Conservation (phyloP, 441 rosid genomes). For the Hura crepitans region DNA sequence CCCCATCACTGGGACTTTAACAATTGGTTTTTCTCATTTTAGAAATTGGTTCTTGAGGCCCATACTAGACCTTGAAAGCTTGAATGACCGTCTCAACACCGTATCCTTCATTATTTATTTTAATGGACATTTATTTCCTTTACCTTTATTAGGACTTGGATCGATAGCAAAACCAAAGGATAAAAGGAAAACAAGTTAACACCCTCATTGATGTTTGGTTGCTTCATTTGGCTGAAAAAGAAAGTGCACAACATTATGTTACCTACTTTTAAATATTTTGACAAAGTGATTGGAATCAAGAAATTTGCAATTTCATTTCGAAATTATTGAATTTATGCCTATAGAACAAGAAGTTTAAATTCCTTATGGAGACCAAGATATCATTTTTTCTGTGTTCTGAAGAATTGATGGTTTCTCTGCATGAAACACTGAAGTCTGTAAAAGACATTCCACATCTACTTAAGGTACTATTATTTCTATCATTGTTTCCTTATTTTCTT, state of each 20-base stretch:
- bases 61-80: slow-evolving; percentile 63
- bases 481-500: slow-evolving; percentile 17
- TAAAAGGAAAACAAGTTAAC: background rate
- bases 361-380: slow-evolving; percentile 62
- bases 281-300: slow-evolving; percentile 3
- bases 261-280: background rate
- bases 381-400: slow-evolving; percentile 75
- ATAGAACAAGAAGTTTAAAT: slow-evolving; percentile 17
- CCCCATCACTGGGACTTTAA: slow-evolving; percentile 19
- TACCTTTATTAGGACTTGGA: slow-evolving; percentile 15
- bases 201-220: background rate
- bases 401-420: slow-evolving; percentile 74
- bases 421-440: slow-evolving; percentile 78
- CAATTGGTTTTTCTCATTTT: slow-evolving; percentile 28
- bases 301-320: background rate
- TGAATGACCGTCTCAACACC: slow-evolving; percentile 76
- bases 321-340: slow-evolving; percentile 12
- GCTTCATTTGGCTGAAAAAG: slow-evolving; percentile 14
- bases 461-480: slow-evolving; percentile 46
- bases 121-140: slow-evolving; percentile 19
- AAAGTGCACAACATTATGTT: background rate
- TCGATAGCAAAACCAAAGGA: slow-evolving; percentile 10
- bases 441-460: slow-evolving; percentile 79
- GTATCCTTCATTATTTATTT: slow-evolving; percentile 59
- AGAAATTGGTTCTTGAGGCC: slow-evolving; percentile 99